These are phyloP conservation scores for Chromera velia DNA, from an alignment of 73 alveolate genomes.

Conservation along the genomic window DNA sequence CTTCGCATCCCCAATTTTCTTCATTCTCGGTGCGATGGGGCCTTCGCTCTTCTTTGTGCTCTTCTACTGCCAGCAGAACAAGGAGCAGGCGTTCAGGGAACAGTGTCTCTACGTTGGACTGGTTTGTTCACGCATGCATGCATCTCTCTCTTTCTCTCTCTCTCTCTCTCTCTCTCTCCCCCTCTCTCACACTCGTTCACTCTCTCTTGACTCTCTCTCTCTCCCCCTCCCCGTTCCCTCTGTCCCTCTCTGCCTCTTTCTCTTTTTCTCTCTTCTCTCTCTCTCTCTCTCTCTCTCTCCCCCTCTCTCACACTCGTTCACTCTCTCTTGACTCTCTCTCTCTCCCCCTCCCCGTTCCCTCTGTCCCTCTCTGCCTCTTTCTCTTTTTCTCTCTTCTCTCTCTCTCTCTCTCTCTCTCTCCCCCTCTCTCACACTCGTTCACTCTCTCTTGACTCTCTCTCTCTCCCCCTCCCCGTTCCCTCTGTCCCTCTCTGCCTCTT, in stretches of 20 bases:
- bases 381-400: neutral
- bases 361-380: too few species aligned
- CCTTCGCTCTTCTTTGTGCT: too few species aligned
- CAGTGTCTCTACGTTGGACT: too few species aligned
- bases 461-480: neutral
- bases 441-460: neutral
- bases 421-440: neutral
- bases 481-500: neutral
- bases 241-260: too few species aligned
- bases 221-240: too few species aligned
- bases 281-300: neutral
- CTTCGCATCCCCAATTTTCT: too few species aligned
- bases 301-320: neutral
- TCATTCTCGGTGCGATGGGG: too few species aligned
- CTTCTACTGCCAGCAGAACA: too few species aligned
- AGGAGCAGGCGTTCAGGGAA: too few species aligned
- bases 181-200: too few species aligned
- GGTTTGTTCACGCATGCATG: too few species aligned
- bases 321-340: neutral
- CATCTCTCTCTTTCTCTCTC: neutral
- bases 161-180: neutral
- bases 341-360: neutral
- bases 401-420: neutral
- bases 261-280: neutral
- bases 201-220: too few species aligned